Evolutionary conservation across 75 land plant genomes (phyloP), one percentile per base, ranked within the genome.

Genomic region (Azolla pinnata): DNA sequence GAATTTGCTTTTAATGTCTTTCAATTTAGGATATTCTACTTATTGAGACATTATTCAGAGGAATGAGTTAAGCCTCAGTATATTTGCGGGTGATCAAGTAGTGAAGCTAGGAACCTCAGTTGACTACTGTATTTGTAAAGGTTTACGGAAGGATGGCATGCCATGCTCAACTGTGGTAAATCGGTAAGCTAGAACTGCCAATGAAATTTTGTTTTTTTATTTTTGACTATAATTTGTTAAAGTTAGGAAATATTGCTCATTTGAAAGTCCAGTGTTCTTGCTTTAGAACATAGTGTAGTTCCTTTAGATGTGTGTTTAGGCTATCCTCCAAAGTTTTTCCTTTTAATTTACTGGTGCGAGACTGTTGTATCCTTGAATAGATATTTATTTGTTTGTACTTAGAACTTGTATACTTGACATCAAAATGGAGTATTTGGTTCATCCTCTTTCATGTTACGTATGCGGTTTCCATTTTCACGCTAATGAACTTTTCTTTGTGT

Each of bases 91-190:
- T 33, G 59, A 59, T 48, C 97, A 92, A 59, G 61, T 92, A 26
- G 18, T 84, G 54, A 82, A 80, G 62, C 38, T 92, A 44, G 97
- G 97, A 42, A 78, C 79, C 42, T 85, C 97, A 4, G 67, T 59
- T 5, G 95, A 88, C 55, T 85, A 69, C 76, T 96, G 79, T 24
- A 64, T 92, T 33, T 92, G 97, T 67, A 82, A 80, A 54, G 97
- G 95, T 33, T 80, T 73, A 54, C 71, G 79, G 45, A 80, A 70
- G 33, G 97, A 84, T 72, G 97, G 97, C 27, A 73, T 65, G 49
- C 62, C 81, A 33, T 92, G 97, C 55, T 72, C 86, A 17, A 56
- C 78, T 38, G 76, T 67, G 50, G 75, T 92, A 55, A 85, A 92
- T 70, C 79, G 61, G 97, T 91, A 64, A 77, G 44, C 57, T 56